Conservation (phyloP, 2,329 filamentous ascomycete genomes). For the Lachnellula hyalina region DNA sequence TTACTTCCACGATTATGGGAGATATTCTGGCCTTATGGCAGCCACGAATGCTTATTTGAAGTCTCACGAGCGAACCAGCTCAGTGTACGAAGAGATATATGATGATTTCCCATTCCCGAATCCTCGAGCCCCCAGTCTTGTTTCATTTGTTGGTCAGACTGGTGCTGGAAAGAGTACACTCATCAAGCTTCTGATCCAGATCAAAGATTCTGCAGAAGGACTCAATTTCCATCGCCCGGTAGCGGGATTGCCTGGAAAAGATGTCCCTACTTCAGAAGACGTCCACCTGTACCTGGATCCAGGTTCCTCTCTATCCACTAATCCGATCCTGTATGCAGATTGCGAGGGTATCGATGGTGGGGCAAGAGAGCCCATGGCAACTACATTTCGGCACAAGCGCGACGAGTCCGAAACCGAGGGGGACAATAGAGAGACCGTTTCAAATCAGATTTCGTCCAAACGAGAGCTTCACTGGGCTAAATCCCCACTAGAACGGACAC, state of each 20-base stretch:
- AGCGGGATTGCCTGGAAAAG: neutral
- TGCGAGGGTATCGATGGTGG: slow-evolving; percentile 11
- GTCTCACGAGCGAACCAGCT: slow-evolving; percentile 16
- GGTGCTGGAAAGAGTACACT: slow-evolving; percentile 7
- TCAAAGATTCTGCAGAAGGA: neutral
- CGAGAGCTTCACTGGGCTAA: neutral
- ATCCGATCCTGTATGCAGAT: slow-evolving; percentile 5
- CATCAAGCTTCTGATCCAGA: slow-evolving; percentile 2
- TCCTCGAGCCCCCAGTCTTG: neutral
- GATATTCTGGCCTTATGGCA: slow-evolving; percentile 40
- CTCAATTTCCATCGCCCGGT: neutral
- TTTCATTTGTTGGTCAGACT: slow-evolving; percentile 1
- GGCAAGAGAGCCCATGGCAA: neutral
- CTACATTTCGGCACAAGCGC: neutral
- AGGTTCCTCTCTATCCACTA: neutral
- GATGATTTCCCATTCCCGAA: neutral
- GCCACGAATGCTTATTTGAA: neutral
- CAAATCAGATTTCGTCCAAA: slow-evolving; percentile 30
- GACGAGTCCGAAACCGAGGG: neutral
- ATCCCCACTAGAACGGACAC: neutral
- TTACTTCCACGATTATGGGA: slow-evolving; percentile 38
- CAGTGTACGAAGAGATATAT: slow-evolving; percentile 23
- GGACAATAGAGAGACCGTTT: neutral
- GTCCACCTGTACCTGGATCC: slow-evolving; percentile 8
- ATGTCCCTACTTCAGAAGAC: slow-evolving; percentile 6